These are phyloP conservation scores for Patellaria atrata DNA, from an alignment of 495 filamentous ascomycete genomes.

Conservation along the genomic window DNA sequence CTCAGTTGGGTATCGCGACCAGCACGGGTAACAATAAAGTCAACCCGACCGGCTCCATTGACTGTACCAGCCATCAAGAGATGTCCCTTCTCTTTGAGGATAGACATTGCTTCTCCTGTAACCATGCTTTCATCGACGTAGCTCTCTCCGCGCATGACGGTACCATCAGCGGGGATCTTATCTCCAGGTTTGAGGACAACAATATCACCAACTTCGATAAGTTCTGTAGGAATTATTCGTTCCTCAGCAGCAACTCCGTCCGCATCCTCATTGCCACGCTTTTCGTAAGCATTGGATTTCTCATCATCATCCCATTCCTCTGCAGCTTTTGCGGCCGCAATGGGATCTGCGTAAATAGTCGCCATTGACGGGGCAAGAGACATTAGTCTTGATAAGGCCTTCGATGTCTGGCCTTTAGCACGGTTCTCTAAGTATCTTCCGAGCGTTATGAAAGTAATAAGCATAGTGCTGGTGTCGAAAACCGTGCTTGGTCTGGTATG, in stretches of 20 bases:
- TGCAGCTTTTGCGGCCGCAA: conserved; percentile 78
- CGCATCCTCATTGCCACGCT: conserved; percentile 26
- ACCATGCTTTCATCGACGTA: conserved; percentile 98
- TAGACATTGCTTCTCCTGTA: conserved; percentile 88
- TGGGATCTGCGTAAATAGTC: conserved; percentile 93
- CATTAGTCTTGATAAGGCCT: conserved; percentile 90
- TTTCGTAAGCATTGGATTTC: conserved; percentile 25
- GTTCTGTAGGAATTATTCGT: conserved; percentile 75
- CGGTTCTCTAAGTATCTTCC: conserved; percentile 88
- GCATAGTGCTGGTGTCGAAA: conserved; percentile 97
- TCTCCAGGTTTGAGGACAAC: conserved; percentile 88
- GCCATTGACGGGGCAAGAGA: conserved; percentile 91
- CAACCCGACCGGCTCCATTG: conserved; percentile 79
- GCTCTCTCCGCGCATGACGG: conserved; percentile 73
- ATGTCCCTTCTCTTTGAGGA: conserved; percentile 70
- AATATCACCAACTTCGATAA: conserved; percentile 88
- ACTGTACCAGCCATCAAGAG: conserved; percentile 88
- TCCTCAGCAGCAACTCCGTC: conserved; percentile 54
- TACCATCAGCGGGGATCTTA: conserved; percentile 90
- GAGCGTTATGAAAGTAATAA: conserved; percentile 90
- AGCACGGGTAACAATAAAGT: conserved; percentile 85
- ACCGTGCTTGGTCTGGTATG: conserved; percentile 72
- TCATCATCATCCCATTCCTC: conserved; percentile 50
- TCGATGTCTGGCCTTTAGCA: conserved; percentile 93
- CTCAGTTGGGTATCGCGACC: conserved; percentile 92